Base-by-base conservation (phyloP, 2,329 filamentous ascomycete species). In the Ceratocystis harringtonii region DNA sequence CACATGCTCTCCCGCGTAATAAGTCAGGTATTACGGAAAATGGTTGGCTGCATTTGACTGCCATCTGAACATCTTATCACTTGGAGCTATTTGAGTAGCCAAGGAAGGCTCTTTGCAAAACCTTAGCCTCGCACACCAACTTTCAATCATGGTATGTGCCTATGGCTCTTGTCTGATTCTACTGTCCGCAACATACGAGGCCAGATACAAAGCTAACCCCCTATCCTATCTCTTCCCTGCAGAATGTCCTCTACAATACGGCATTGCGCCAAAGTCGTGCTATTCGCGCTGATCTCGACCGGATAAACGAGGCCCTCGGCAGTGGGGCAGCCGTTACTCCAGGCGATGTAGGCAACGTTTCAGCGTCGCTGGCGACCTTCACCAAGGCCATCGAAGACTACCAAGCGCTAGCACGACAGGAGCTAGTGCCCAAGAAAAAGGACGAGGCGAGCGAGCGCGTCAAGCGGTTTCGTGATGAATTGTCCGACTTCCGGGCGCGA, bases 331-430 rank as follows among this genome's bases (percentile, higher is more conserved):
- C 84, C 63, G 79, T 88, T 12, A 86, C 87, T 72, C 76, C 76
- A 5, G 74, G 75, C 70, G 70, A 74, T 68, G 72, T 80, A 75
- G 87, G 87, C 72, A 88, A 90, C 75, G 84, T 90, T 69, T 87
- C 87, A n/a, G 87, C 85, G 22, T 89, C 89, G 15, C 78, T 95
- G 36, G 85, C 88, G 55, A 76, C 91, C 67, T 91, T 99, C 75
- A 84, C 88, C 60, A 90, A 94, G 68, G 95, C 90, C 0, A 81
- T 99, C 69, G 92, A 96, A 77, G 92, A 96, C 73, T 99, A 99
- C 79, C 84, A 88, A 71, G 82, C 83, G 65, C 84, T 95, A 36
- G 88, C 92, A 0, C 89, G 89, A 69, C 89, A 92, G 71, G 94
- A 99, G 75, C 84, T 96, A 41, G 92, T 95, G 66, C 83, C 88